These are phyloP conservation scores for Botrytis paeoniae DNA, from an alignment of 2,329 filamentous ascomycete species.

Conservation along the genomic window DNA sequence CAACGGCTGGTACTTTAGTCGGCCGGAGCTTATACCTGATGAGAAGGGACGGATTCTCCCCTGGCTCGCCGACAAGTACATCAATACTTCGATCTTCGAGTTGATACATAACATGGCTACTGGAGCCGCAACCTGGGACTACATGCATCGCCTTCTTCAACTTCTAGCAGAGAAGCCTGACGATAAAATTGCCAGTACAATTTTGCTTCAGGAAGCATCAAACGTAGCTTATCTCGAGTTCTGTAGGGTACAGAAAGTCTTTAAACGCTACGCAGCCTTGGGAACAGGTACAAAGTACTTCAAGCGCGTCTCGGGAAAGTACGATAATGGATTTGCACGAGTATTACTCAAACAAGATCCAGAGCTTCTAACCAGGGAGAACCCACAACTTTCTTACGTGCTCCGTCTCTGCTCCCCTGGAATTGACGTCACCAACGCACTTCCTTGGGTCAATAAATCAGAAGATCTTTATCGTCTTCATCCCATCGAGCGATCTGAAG, in stretches of 20 bases:
- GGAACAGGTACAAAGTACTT: slow-evolving; percentile 43
- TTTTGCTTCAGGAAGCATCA: slow-evolving; percentile 46
- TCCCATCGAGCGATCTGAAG: slow-evolving; percentile 38
- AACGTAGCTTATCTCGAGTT: slow-evolving; percentile 48
- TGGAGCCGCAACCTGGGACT: slow-evolving; percentile 20
- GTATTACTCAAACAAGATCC: slow-evolving; percentile 44
- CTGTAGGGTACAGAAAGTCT: slow-evolving; percentile 38
- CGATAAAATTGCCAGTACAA: slow-evolving; percentile 37
- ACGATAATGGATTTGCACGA: slow-evolving; percentile 39
- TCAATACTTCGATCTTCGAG: slow-evolving; percentile 45
- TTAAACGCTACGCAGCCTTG: slow-evolving; percentile 44
- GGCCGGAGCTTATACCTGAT: slow-evolving; percentile 42
- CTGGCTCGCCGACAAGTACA: slow-evolving; percentile 42
- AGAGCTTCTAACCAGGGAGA: slow-evolving; percentile 39
- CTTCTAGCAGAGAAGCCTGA: slow-evolving; percentile 33
- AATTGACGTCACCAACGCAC: slow-evolving; percentile 39
- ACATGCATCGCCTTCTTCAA: slow-evolving; percentile 32
- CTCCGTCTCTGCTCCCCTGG: slow-evolving; percentile 45
- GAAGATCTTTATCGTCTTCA: slow-evolving; percentile 40
- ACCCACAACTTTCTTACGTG: slow-evolving; percentile 45
- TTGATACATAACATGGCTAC: slow-evolving; percentile 32
- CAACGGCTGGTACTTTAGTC: slow-evolving; percentile 20
- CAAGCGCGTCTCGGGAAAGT: slow-evolving; percentile 40
- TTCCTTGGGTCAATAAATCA: slow-evolving; percentile 44
- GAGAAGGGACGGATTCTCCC: slow-evolving; percentile 44